phyloP scores from a whole-genome alignment of 2,329 filamentous ascomycete genomes.

The Septoria petroselini region DNA sequence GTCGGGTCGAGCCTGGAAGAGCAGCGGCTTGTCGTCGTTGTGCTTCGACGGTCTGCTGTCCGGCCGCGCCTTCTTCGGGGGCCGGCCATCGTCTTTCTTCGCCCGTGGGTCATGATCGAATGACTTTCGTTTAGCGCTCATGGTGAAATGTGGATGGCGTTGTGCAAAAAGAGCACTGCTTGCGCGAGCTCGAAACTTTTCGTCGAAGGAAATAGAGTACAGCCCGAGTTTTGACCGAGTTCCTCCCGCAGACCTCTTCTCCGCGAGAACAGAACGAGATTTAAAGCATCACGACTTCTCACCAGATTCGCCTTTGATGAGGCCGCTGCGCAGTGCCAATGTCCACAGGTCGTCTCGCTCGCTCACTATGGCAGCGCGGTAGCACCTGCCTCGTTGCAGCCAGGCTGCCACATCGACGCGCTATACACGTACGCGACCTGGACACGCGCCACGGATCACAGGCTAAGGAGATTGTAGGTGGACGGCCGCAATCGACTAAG shows the following conservation, averaged over 20 bases:
- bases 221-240: too few relatives aligned
- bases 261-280: too few relatives aligned
- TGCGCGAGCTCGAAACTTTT: slow-evolving; percentile 7
- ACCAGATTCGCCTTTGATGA: background rate
- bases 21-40: slow-evolving; percentile 22
- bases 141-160: slow-evolving; percentile 13
- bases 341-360: background rate
- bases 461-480: slow-evolving; percentile 40
- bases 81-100: slow-evolving; percentile 17
- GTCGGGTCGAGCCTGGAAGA: slow-evolving; percentile 61
- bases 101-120: slow-evolving; percentile 27
- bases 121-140: slow-evolving; percentile 40
- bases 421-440: slow-evolving; percentile 17
- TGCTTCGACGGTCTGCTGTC: slow-evolving; percentile 21
- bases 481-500: slow-evolving; percentile 64
- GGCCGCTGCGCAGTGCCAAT: background rate
- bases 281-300: background rate
- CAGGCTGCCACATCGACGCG: slow-evolving; percentile 3
- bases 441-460: background rate
- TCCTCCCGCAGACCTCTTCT: too few relatives aligned
- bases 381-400: background rate
- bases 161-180: too few relatives aligned
- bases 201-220: too few relatives aligned
- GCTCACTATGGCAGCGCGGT: slow-evolving; percentile 9
- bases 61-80: slow-evolving; percentile 33